A percentile compares a stretch with the other conserved stretches of the same genome.
Conservation (phyloP, 1,284 basidiomycete species). For the Heterobasidion parviporum region DNA sequence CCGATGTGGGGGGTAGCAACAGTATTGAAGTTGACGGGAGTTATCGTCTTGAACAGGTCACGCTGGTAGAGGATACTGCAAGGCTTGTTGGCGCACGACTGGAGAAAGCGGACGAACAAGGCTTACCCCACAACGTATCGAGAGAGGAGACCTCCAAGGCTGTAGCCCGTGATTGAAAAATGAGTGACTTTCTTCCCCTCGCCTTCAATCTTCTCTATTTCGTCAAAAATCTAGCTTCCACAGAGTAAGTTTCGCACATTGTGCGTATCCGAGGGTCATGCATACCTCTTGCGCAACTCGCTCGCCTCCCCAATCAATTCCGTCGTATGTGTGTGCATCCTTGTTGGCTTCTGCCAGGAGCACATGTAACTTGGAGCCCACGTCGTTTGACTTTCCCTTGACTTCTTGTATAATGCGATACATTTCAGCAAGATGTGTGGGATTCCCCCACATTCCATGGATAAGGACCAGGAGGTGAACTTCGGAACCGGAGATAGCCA, state of each 20-base stretch:
- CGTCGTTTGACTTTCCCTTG: constrained; percentile 15
- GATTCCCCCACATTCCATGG: constrained; percentile 83
- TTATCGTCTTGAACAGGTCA: constrained; percentile 59
- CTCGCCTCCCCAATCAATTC: constrained; percentile 58
- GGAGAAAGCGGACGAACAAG: not conserved
- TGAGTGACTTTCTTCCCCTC: constrained; percentile 48
- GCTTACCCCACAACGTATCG: constrained; percentile 70
- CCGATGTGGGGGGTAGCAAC: constrained; percentile 82
- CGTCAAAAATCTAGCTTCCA: constrained; percentile 39
- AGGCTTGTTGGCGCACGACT: too few relatives aligned
- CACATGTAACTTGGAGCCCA: constrained; percentile 27
- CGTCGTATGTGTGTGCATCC: constrained; percentile 52
- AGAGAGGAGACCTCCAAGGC: constrained; percentile 72
- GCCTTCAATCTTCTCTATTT: constrained; percentile 42
- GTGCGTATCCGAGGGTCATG: not conserved
- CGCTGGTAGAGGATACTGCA: constrained; percentile 55
- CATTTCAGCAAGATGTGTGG: constrained; percentile 41
- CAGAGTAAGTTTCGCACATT: not conserved
- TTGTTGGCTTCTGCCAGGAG: constrained; percentile 40
- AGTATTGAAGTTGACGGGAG: constrained; percentile 74
- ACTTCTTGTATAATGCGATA: constrained; percentile 34
- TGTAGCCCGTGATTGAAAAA: constrained; percentile 75
- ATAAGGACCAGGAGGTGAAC: constrained; percentile 43
- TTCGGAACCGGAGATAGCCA: constrained; percentile 3
- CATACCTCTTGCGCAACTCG: constrained; percentile 58